A percentile compares a stretch with the other conserved stretches of the same genome.
Conservation (phyloP, 1,284 basidiomycete genomes). For the Farysia itapuensis region DNA sequence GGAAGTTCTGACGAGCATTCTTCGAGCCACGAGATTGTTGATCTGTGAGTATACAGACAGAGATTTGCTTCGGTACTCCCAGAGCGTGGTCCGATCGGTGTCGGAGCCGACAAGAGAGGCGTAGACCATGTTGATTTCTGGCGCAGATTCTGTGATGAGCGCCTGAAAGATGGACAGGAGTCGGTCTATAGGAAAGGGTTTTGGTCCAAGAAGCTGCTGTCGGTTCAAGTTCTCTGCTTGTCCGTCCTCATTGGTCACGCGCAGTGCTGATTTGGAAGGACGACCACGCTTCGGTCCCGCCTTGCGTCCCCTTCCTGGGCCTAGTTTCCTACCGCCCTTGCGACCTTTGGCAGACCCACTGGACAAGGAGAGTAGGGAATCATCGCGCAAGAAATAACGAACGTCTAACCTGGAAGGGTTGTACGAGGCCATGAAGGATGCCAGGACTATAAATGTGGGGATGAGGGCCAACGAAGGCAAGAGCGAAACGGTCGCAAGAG, state of each 20-base stretch:
- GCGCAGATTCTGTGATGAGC: constrained; percentile 78
- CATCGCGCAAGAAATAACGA: constrained; percentile 50
- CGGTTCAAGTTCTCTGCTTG: constrained; percentile 63
- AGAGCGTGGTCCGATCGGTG: constrained; percentile 9
- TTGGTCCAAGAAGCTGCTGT: constrained; percentile 77
- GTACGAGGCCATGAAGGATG: constrained; percentile 80
- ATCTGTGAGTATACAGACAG: constrained; percentile 33
- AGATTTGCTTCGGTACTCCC: constrained; percentile 22
- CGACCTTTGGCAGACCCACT: constrained; percentile 17
- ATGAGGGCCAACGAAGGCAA: constrained; percentile 31
- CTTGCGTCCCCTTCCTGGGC: constrained; percentile 23
- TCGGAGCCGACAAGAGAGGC: neutral
- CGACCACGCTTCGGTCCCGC: constrained; percentile 11
- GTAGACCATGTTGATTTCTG: constrained; percentile 60
- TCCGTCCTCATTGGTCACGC: constrained; percentile 23
- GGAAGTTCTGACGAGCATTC: constrained; percentile 31
- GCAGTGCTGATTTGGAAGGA: constrained; percentile 9
- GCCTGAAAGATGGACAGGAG: constrained; percentile 80
- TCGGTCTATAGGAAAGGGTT: constrained; percentile 77
- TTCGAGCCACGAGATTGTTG: constrained; percentile 27
- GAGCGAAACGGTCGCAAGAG: constrained; percentile 17
- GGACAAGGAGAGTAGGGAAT: constrained; percentile 25
- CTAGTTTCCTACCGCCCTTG: constrained; percentile 21
- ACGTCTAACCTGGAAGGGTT: constrained; percentile 81
- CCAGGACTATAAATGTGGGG: constrained; percentile 73